These are phyloP conservation scores for Starmerella kuoi DNA, from an alignment of 805 yeast species.

Conservation along the genomic window DNA sequence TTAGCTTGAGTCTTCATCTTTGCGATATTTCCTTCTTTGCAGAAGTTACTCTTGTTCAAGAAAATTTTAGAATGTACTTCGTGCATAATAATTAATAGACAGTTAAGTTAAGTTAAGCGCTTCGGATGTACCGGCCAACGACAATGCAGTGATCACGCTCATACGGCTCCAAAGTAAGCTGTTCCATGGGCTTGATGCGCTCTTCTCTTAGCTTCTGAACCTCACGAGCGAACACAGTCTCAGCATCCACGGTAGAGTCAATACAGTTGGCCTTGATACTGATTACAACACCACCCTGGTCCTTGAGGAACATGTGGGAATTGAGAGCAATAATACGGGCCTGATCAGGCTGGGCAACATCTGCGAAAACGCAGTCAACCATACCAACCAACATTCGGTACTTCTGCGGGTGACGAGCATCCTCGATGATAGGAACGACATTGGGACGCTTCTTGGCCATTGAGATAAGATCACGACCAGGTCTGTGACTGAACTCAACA, in stretches of 20 bases:
- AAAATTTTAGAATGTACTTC: too few species aligned
- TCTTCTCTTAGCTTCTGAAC: slow-evolving; percentile 98
- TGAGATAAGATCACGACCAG: slow-evolving; percentile 97
- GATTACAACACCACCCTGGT: slow-evolving; percentile 96
- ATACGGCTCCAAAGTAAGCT: slow-evolving; percentile 96
- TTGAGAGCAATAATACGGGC: slow-evolving; percentile 98
- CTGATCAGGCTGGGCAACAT: slow-evolving; percentile 99
- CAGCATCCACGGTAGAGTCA: slow-evolving; percentile 98
- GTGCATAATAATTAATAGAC: not conserved
- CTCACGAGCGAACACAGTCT: slow-evolving; percentile 98
- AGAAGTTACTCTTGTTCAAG: too few species aligned
- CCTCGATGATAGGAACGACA: slow-evolving; percentile 96
- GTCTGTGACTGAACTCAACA: slow-evolving; percentile 98
- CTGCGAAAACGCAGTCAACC: slow-evolving; percentile 98
- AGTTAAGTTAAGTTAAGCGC: slow-evolving; percentile 32
- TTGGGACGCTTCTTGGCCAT: slow-evolving; percentile 99
- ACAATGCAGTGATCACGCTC: slow-evolving; percentile 99
- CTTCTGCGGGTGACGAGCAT: slow-evolving; percentile 99
- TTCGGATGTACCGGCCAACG: slow-evolving; percentile 91
- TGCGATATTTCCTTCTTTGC: too few species aligned
- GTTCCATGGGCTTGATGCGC: slow-evolving; percentile 96
- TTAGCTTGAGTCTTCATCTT: too few species aligned
- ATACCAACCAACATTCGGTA: slow-evolving; percentile 97
- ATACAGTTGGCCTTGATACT: slow-evolving; percentile 99
- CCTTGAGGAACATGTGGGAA: slow-evolving; percentile 95